Conservation (phyloP, 2,329 filamentous ascomycete genomes). For the Nemania sp. region DNA sequence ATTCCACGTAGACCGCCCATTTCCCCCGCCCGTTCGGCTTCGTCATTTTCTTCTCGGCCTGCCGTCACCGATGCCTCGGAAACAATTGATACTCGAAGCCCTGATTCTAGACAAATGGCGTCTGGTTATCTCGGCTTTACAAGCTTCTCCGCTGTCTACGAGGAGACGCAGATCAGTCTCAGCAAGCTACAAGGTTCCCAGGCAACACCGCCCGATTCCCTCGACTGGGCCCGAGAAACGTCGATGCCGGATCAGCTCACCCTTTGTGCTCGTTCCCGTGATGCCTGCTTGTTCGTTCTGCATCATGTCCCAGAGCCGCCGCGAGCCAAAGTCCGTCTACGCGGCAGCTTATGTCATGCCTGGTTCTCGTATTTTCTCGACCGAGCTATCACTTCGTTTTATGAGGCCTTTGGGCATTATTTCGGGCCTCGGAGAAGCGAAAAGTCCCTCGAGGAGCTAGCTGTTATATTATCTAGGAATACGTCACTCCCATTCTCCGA, state of each 20-base stretch:
- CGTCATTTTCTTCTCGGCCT: background rate
- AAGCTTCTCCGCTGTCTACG: conserved; percentile 57
- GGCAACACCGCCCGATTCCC: conserved; percentile 26
- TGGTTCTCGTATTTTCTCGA: conserved; percentile 51
- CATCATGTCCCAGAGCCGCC: conserved; percentile 51
- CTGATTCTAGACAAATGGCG: conserved; percentile 35
- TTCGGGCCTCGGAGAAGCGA: conserved; percentile 44
- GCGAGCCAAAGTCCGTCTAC: conserved; percentile 42
- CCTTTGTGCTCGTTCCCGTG: conserved; percentile 48
- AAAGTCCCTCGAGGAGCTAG: conserved; percentile 53
- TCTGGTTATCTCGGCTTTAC: conserved; percentile 60
- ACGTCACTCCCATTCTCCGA: conserved; percentile 54
- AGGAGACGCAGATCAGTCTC: conserved; percentile 57
- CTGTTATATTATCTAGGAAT: conserved; percentile 54
- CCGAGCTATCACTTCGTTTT: conserved; percentile 51
- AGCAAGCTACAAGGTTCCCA: conserved; percentile 50
- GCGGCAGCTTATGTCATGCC: conserved; percentile 45
- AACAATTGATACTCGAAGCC: conserved; percentile 32
- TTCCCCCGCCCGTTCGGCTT: conserved; percentile 27
- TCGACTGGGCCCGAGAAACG: conserved; percentile 17
- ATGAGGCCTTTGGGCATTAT: conserved; percentile 49
- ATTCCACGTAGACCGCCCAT: conserved; percentile 16
- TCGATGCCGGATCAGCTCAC: conserved; percentile 27
- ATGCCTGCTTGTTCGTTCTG: conserved; percentile 55
- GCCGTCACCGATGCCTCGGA: conserved; percentile 13